These are phyloP conservation scores for Botrytis deweyae DNA, from an alignment of 2,329 filamentous ascomycete genomes.

Conservation along the genomic window DNA sequence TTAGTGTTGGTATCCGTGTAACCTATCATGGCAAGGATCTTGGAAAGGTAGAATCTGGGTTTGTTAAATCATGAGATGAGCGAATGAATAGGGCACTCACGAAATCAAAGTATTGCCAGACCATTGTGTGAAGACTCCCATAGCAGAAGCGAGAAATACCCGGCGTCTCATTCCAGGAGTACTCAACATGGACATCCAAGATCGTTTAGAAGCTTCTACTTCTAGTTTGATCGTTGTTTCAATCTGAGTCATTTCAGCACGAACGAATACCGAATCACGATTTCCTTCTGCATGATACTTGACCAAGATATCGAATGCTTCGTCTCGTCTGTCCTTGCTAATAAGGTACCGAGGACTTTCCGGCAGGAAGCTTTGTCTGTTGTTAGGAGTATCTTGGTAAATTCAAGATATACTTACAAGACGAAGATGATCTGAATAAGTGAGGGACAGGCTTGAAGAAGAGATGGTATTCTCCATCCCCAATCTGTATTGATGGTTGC, in stretches of 20 bases:
- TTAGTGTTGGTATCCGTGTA: constrained; percentile 36
- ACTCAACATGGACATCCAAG: constrained; percentile 53
- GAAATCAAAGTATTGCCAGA: constrained; percentile 49
- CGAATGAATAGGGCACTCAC: constrained; percentile 33
- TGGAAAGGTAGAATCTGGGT: constrained; percentile 46
- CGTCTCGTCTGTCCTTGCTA: constrained; percentile 55
- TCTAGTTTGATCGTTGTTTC: constrained; percentile 55
- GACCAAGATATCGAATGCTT: constrained; percentile 55
- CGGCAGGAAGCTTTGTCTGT: constrained; percentile 45
- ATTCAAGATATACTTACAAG: constrained; percentile 20
- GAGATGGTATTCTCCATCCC: constrained; percentile 45
- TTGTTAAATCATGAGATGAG: not conserved
- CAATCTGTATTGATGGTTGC: constrained; percentile 43
- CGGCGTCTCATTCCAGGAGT: constrained; percentile 52
- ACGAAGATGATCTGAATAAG: constrained; percentile 29
- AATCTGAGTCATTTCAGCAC: constrained; percentile 61
- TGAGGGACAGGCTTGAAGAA: constrained; percentile 42
- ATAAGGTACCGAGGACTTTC: constrained; percentile 59
- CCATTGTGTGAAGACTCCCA: constrained; percentile 56
- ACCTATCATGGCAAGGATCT: constrained; percentile 37
- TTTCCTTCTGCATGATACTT: constrained; percentile 55
- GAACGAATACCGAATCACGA: constrained; percentile 50
- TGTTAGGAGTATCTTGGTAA: not conserved
- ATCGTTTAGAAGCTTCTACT: constrained; percentile 51
- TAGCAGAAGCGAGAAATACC: constrained; percentile 48